Percentiles rank a stretch among this genome's conserved stretches.
Conservation (phyloP, 352 stramenopile genomes). For the Phytophthora agathidicida region DNA sequence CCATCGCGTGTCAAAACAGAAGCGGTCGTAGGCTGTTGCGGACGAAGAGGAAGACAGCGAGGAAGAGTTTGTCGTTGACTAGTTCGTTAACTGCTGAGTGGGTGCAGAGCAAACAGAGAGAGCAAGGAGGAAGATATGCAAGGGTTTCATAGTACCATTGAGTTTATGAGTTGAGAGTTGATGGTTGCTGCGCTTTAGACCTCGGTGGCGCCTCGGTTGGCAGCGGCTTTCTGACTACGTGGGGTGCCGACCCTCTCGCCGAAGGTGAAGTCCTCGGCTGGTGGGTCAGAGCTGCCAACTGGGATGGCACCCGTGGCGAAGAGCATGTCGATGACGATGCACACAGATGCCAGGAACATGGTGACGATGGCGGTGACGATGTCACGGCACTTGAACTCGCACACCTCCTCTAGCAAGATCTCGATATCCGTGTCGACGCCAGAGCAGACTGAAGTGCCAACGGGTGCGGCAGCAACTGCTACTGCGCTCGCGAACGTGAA, state of each 20-base stretch:
- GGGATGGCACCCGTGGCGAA: slow-evolving; percentile 55
- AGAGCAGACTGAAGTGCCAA: slow-evolving; percentile 62
- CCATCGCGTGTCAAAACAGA: slow-evolving; percentile 44
- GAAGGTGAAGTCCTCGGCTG: slow-evolving; percentile 58
- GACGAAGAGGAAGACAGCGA: slow-evolving; percentile 62
- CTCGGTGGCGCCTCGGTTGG: slow-evolving; percentile 29
- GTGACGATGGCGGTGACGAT: slow-evolving; percentile 55
- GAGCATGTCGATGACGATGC: slow-evolving; percentile 59
- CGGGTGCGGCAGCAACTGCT: slow-evolving; percentile 53
- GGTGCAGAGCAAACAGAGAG: too few relatives aligned
- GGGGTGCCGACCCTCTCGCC: slow-evolving; percentile 42
- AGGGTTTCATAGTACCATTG: background rate
- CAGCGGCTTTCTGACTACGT: slow-evolving; percentile 42
- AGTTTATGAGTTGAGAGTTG: too few relatives aligned
- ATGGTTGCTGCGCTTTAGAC: too few relatives aligned
- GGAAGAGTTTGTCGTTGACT: slow-evolving; percentile 80
- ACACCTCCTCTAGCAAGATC: slow-evolving; percentile 61
- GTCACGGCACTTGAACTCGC: slow-evolving; percentile 68
- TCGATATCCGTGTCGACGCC: slow-evolving; percentile 48
- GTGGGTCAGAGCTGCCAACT: slow-evolving; percentile 3
- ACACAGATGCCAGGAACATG: slow-evolving; percentile 62
- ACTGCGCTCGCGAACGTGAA: slow-evolving; percentile 66
- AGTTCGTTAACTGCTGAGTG: too few relatives aligned
- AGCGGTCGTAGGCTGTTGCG: slow-evolving; percentile 34
- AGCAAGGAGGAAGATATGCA: too few relatives aligned